Base-by-base conservation (phyloP, 2,329 filamentous ascomycete species). In the Pestalotiopsis fici region DNA sequence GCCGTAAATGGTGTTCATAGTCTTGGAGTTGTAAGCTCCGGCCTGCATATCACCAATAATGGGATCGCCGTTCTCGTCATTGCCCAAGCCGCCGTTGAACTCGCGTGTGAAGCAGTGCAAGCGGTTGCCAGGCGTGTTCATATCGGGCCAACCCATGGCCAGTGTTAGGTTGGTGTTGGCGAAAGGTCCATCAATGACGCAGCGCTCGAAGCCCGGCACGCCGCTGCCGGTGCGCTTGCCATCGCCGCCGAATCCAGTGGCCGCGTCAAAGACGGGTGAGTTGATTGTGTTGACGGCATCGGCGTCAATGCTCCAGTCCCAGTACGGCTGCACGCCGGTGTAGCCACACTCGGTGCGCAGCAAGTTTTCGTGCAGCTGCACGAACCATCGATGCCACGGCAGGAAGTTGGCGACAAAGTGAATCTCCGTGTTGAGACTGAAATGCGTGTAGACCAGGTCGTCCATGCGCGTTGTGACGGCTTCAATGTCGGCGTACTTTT, bases 161-260 rank as follows among this genome's bases (percentile, higher is more conserved):
- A 80, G 72, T 0, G 73, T 76, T 59, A 76, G 65, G 67, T 79
- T 78, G 25, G 63, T 67, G 59, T 74, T 72, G 9, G 69, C 70
- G 69, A 81, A 81, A 0, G 78, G 77, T 1, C 79, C 79, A 39
- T 77, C 73, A 0, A 68, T 54, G 28, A 81, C 74, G 69, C 79
- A 82, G 74, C 75, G 37, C 76, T 76, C n/a, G 69, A 71, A 69
- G 56, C 77, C 65, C 47, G 68, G 47, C 15, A 71, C 63, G n/a
- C 71, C 69, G 2, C 23, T 23, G 7, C 71, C 71, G 3, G 68
- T 70, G 65, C 70, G 74, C 21, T 71, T 68, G 3, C 77, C 77
- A 63, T 77, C 69, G 6, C 77, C 76, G 11, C 79, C 78, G 37
- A 78, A 79, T 15, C 77, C 78, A 4, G 70, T 72, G 2, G 70